A percentile compares a stretch with the other conserved stretches of the same genome.
Evolutionary conservation across 768 basidiomycete species (phyloP).

Genomic region (Trametes cinnabarina): DNA sequence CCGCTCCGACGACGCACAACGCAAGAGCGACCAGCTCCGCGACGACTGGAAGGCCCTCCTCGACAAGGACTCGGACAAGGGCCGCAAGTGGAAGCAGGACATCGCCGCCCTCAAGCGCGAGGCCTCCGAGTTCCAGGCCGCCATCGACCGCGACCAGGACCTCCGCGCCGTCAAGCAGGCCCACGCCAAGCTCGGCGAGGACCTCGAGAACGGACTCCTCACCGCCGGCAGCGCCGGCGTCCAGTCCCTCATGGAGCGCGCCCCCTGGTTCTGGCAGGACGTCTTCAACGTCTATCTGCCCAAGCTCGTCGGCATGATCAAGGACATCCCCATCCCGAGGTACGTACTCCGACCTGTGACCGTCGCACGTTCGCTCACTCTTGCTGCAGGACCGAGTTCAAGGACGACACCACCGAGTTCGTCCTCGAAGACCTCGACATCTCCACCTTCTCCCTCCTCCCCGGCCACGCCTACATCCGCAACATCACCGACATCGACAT

Average conservation of each 20-base stretch:
- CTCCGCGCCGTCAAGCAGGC: slow-evolving; percentile 46
- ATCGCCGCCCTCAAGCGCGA: slow-evolving; percentile 47
- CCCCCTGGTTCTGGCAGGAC: slow-evolving; percentile 80
- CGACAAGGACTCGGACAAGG: slow-evolving; percentile 41
- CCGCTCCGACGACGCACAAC: slow-evolving; percentile 44
- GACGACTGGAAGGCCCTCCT: slow-evolving; percentile 50
- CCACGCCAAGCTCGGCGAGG: slow-evolving; percentile 45
- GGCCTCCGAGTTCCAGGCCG: slow-evolving; percentile 43
- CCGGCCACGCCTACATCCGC: slow-evolving; percentile 68
- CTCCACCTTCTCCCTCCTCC: slow-evolving; percentile 62
- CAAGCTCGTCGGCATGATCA: slow-evolving; percentile 47
- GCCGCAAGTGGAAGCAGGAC: slow-evolving; percentile 51
- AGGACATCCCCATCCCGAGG: slow-evolving; percentile 71
- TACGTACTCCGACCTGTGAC: slow-evolving; percentile 22
- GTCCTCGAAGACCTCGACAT: slow-evolving; percentile 74
- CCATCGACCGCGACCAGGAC: slow-evolving; percentile 49
- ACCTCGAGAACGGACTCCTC: slow-evolving; percentile 46
- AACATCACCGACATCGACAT: slow-evolving; percentile 68
- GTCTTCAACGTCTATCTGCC: slow-evolving; percentile 79
- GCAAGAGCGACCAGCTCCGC: slow-evolving; percentile 44
- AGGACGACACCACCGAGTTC: slow-evolving; percentile 65
- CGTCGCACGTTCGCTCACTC: no score
- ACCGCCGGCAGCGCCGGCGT: slow-evolving; percentile 41
- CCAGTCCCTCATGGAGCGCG: slow-evolving; percentile 56
- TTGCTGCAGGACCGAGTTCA: slow-evolving; percentile 62